Evolutionary conservation across 2,329 filamentous ascomycete species (phyloP).

Genomic region (Penicillium frequentans): DNA sequence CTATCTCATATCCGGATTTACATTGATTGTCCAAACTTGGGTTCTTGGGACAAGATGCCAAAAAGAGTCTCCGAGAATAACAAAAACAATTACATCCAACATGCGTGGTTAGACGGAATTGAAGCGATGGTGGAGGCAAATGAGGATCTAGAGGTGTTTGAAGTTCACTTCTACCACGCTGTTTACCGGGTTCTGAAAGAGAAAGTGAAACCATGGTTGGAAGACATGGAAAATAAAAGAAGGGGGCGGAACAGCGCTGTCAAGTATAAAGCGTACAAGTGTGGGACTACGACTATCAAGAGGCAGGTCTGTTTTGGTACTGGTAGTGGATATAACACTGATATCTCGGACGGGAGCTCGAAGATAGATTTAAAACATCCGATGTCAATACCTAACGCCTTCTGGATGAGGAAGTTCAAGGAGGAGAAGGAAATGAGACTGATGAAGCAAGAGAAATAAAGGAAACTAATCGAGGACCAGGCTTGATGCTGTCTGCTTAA

Average conservation of each 20-base stretch:
- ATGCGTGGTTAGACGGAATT: not conserved
- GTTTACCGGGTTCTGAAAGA: not conserved
- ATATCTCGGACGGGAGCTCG: constrained; percentile 1
- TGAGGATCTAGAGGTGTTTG: not conserved
- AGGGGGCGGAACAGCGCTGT: not conserved
- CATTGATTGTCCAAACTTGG: not conserved
- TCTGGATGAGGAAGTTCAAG: not conserved
- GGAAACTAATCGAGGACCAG: not conserved
- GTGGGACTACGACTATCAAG: not conserved
- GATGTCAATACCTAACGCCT: not conserved
- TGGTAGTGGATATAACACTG: not conserved
- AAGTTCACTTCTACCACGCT: not conserved
- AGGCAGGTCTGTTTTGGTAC: not conserved
- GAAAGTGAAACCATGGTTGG: not conserved
- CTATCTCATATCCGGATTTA: not conserved
- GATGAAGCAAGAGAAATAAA: not conserved
- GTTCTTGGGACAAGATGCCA: not conserved
- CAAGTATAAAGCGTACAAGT: not conserved
- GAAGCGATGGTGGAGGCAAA: not conserved
- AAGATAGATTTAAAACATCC: not conserved
- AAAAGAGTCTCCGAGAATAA: not conserved
- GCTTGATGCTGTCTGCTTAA: too few relatives aligned
- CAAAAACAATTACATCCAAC: not conserved
- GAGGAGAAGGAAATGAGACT: not conserved
- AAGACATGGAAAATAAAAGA: not conserved